A percentile compares a stretch with the other conserved stretches of the same genome.
Evolutionary conservation across 257 asterid genomes (phyloP).

Genomic region (Capsicum pubescens): DNA sequence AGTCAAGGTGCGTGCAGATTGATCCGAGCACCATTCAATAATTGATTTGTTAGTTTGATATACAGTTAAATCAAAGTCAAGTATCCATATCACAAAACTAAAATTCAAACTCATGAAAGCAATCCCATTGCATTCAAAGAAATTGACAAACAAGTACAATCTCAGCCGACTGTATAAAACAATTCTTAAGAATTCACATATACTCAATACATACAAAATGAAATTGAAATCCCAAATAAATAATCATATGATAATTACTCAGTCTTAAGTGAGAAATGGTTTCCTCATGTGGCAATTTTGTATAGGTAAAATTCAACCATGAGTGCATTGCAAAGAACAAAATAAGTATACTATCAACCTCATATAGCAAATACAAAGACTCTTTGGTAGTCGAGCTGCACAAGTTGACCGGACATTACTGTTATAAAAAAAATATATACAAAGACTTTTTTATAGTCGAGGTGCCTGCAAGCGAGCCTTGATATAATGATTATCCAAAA

Average conservation of each 20-base stretch:
- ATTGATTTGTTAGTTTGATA: too few relatives aligned
- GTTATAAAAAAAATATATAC: too few relatives aligned
- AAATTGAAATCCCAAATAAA: conserved; percentile 12
- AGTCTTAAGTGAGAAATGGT: conserved; percentile 66
- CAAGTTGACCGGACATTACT: too few relatives aligned
- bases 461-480: too few relatives aligned
- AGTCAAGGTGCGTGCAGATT: not conserved
- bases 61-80: too few relatives aligned
- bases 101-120: not conserved
- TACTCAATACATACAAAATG: not conserved
- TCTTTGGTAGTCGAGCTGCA: not conserved
- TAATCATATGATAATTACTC: conserved; percentile 46
- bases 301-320: conserved; percentile 81
- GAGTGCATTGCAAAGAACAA: conserved; percentile 54
- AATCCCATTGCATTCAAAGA: not conserved
- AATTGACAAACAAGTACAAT: not conserved
- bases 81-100: too few relatives aligned
- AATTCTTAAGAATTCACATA: not conserved
- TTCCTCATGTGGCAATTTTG: conserved; percentile 84
- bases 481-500: too few relatives aligned
- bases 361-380: not conserved
- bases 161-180: not conserved
- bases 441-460: too few relatives aligned
- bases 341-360: conserved; percentile 1
- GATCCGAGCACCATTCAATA: not conserved